Evolutionary conservation across 2,329 filamentous ascomycete genomes (phyloP), one percentile per base, ranked within the genome.

Genomic region (Arthrinium phaeospermum): DNA sequence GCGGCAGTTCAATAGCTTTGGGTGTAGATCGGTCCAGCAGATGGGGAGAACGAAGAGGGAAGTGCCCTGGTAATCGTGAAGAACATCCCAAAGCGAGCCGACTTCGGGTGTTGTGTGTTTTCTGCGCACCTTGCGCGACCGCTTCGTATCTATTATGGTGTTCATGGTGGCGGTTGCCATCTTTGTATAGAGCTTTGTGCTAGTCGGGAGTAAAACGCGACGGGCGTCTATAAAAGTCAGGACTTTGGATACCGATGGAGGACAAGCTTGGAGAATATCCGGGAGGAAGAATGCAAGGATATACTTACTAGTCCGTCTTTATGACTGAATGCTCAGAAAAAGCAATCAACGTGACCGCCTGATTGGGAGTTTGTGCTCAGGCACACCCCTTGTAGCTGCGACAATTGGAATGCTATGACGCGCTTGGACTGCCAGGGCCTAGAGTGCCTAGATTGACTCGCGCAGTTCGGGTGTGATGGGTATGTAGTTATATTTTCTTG

Each of bases 11-110:
- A 90, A 85, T 2, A 89, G 79, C 61, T 81, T 78, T 13, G 82
- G 76, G 73, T 91, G 89, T 1, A 82, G 72, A 71, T 90, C 88
- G 22, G 86, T 89, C 89, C 89, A 91, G 76, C 83, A 85, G 67
- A 89, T 85, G 1, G 89, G 89, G 37, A 85, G 83, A 68, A 87
- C 79, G 72, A 86, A 89, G 27, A 91, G 85, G 0, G 85, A 82
- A 0, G 78, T 79, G 61, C 86, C 85, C 46, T 83, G 78, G 76
- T 90, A 77, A 30, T 86, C 81, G 73, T 86, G 84, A 73, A 91
- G 82, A 64, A 88, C 82, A 73, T 87, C 87, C 76, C 85, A 86
- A 30, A 91, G 80, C 0, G 89, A 90, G 27, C 85, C 85, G 27
- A 81, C 79, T 64, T 85, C 83, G 0, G 87, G 85, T 3, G 81